phyloP scores from a whole-genome alignment of 2,329 filamentous ascomycete species.

The Apiospora pterosperma region DNA sequence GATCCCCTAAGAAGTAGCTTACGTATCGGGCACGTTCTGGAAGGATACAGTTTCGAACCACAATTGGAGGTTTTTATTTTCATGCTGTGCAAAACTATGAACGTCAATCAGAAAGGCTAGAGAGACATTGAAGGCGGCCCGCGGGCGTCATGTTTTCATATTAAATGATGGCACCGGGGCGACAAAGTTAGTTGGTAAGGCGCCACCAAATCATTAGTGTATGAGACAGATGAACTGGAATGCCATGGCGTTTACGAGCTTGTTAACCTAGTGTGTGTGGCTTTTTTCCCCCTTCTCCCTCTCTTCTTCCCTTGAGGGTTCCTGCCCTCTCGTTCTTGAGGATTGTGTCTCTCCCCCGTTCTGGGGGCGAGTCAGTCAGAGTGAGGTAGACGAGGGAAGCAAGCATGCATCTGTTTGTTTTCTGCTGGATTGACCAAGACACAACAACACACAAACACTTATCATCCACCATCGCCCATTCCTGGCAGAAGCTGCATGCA shows the following conservation, averaged over 20 bases:
- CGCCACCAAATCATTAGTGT: background rate
- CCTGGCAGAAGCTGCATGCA: background rate
- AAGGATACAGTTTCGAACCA: background rate
- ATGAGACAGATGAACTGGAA: background rate
- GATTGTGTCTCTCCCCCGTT: background rate
- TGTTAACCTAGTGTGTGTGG: no score
- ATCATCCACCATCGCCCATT: background rate
- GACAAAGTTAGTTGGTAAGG: background rate
- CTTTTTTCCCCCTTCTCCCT: background rate
- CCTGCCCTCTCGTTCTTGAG: background rate
- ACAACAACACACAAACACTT: background rate
- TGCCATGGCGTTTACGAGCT: background rate
- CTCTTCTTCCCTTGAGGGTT: background rate
- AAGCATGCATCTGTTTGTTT: background rate
- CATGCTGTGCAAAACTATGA: background rate
- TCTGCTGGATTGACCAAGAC: background rate
- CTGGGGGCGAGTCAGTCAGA: background rate
- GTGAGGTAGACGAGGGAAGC: background rate
- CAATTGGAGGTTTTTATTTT: no score
- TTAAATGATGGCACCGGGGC: background rate
- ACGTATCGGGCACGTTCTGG: background rate
- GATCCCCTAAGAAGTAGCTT: background rate
- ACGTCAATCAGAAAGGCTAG: background rate
- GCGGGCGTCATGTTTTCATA: background rate
- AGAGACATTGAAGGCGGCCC: background rate